Evolutionary conservation across 192 early-diverging fungal genomes (phyloP), one percentile per base, ranked within the genome.

Genomic region (Spizellomyces punctatus): DNA sequence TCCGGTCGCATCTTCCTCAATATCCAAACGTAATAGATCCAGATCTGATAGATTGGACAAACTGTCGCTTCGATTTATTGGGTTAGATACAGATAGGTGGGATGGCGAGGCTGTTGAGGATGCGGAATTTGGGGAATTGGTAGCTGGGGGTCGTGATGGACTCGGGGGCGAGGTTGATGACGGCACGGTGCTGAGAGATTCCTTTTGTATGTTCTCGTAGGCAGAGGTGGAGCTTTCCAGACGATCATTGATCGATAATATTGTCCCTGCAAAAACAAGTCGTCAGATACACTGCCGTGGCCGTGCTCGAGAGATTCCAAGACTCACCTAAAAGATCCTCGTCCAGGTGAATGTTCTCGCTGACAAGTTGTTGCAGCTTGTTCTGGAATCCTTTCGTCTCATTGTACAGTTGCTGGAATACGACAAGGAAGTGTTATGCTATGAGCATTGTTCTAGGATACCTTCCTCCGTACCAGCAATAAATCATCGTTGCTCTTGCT

Each of bases 371-470:
- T 41, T 75, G 67, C 44, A 75, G 43, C 4, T 14, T 42, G 7
- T 19, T 45, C 43, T 70, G 74, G 46, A 64, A 49, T 55, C 61
- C 54, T 42, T 55, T 60, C 6, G 67, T 69, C 21, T 75, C 63
- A 17, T 69, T 62, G 61, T 75, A 70, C 66, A 75, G 67, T 63
- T 75, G 74, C 60, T 74, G 36, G 58, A 54, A n/a, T n/a, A 50
- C 27, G 27, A 36, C 27, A 36, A 36, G 27, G 3, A 36, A 36
- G 3, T 22, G 60, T 16, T 62, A 16, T 4, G 4, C 16, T 2
- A 2, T 36, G 27, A 16, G 2, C n/a, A 14, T 62, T 22, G 60
- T 22, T 16, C 14, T 1, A 62, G 60, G 19, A 16, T 55, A 19
- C 52, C 19, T n/a, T 16, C 60, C 12, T 12, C 60, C 41, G 1